Percentiles rank a stretch among this genome's conserved stretches.
Conservation (phyloP, 2,329 filamentous ascomycete species). For the Polychaeton citri region DNA sequence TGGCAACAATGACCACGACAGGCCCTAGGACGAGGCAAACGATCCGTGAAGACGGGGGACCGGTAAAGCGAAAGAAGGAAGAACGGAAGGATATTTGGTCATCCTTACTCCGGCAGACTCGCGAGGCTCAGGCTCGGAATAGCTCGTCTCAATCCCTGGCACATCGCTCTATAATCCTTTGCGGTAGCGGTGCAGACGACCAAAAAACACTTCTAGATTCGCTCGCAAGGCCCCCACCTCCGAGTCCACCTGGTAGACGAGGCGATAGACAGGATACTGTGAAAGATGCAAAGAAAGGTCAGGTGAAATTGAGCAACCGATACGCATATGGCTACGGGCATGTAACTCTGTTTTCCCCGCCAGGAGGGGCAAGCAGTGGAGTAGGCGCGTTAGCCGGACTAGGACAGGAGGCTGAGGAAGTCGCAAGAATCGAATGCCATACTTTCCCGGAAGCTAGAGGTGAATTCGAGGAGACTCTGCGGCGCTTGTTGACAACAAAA, state of each 20-base stretch:
- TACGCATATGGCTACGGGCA: conserved; percentile 23
- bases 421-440: conserved; percentile 18
- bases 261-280: conserved; percentile 8
- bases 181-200: conserved; percentile 19
- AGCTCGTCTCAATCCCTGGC: conserved; percentile 12
- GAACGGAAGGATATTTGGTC: conserved; percentile 21
- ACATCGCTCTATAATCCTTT: conserved; percentile 16
- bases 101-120: conserved; percentile 19
- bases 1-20: not conserved
- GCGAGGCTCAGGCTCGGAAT: conserved; percentile 21
- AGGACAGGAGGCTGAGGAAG: conserved; percentile 19
- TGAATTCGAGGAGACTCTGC: conserved; percentile 16
- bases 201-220: conserved; percentile 15
- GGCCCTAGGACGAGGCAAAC: not conserved
- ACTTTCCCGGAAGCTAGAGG: conserved; percentile 17
- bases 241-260: conserved; percentile 11
- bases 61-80: conserved; percentile 9
- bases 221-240: conserved; percentile 16
- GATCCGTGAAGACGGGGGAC: not conserved
- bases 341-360: conserved; percentile 18
- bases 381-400: conserved; percentile 15
- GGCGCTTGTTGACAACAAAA: conserved; percentile 12
- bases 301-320: conserved; percentile 18
- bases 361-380: conserved; percentile 11
- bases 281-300: conserved; percentile 13